phyloP scores from a whole-genome alignment of 2,329 filamentous ascomycete genomes.

The Botrytis squamosa region DNA sequence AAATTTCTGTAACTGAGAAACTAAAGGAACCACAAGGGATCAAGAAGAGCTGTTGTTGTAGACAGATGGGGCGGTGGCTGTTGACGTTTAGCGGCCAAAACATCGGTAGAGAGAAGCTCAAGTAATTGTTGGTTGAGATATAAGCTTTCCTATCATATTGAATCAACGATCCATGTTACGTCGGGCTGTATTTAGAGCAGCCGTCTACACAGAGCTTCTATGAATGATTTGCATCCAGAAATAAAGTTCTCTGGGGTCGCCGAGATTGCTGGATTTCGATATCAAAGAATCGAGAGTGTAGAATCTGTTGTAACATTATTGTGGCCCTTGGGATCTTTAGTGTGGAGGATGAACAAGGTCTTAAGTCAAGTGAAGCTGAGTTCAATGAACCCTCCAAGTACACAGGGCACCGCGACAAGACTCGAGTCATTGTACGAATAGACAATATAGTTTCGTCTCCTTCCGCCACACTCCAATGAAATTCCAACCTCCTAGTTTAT shows the following conservation, averaged over 20 bases:
- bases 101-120: not conserved
- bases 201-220: not conserved
- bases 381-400: not conserved
- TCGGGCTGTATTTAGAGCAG: not conserved
- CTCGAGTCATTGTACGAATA: not conserved
- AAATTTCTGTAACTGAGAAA: not conserved
- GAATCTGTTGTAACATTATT: not conserved
- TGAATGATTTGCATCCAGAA: not conserved
- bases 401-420: not conserved
- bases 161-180: not conserved
- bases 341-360: not conserved
- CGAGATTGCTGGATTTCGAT: not conserved
- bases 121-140: not conserved
- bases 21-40: not conserved
- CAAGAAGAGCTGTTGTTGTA: not conserved
- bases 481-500: not conserved
- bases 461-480: not conserved
- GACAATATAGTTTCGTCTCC: not conserved
- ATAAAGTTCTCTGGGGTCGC: not conserved
- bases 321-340: no score
- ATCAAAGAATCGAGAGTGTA: not conserved
- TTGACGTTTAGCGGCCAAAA: not conserved
- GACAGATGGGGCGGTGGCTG: not conserved
- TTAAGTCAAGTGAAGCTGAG: not conserved
- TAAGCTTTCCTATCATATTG: not conserved